Base-by-base conservation (phyloP, 2,329 filamentous ascomycete species). In the Aspergillaceae sp. region DNA sequence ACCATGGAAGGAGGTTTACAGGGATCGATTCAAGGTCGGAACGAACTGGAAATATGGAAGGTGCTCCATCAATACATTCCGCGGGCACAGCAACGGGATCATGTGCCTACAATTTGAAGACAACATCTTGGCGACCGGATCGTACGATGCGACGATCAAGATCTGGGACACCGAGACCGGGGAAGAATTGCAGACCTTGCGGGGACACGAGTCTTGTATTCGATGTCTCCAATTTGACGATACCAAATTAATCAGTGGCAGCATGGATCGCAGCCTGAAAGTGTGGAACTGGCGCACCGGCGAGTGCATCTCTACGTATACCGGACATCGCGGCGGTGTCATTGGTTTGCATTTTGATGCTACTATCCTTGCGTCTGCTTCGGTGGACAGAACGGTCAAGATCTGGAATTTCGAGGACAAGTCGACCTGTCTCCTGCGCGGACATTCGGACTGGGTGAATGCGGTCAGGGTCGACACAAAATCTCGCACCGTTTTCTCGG, bases 231-330 rank as follows among this genome's bases (percentile, higher is more conserved):
- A 97, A 61, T 97, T 97, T 59, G 89, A 96, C 59, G 87, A 94
- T 54, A 83, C 80, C 46, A 94, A 94, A 60, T 76, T 98, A 49
- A 90, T 96, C 62, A 94, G 86, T 47, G 92, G 90, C 43, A 89
- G 87, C 61, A 75, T 96, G 46, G 92, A 97, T 65, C 79, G 81
- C 42, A 94, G 84, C 4, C 78, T 98, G 58, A 90, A 87, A 63
- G 82, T 98, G 32, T 98, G 92, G 92, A 94, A 98, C 62, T 96
- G 90, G 89, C 80, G 86, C 51, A 96, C 88, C 0, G 92, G 92
- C 41, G 80, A 88, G 57, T 89, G 87, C 56, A 77, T 96, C 47
- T 86, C 84, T 42, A 94, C 85, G 0, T 82, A 94, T 45, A 77
- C 79, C 8, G 85, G 84, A 26, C 92, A 97, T 61, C 80, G 76